phyloP scores from a whole-genome alignment of 1,284 basidiomycete genomes.

The Ceratobasidium sp. region DNA sequence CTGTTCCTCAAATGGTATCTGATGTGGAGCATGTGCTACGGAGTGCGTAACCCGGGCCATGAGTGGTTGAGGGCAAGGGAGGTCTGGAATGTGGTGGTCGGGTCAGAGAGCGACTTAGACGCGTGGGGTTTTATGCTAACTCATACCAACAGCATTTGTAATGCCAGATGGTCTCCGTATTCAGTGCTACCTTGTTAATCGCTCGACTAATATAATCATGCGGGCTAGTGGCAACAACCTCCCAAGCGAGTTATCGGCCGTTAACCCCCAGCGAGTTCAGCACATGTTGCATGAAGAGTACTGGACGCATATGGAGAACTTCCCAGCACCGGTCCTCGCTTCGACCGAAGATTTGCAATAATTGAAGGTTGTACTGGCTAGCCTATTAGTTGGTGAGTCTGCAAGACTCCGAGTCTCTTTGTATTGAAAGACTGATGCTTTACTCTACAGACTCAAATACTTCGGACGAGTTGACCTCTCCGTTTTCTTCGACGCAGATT shows the following conservation, averaged over 20 bases:
- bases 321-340: neutral
- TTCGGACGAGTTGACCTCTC: slow-evolving; percentile 2
- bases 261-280: neutral
- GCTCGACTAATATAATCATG: neutral
- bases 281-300: slow-evolving; percentile 5
- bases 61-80: too few species aligned
- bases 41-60: too few species aligned
- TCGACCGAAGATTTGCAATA: neutral
- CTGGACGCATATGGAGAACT: slow-evolving; percentile 21
- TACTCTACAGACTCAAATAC: neutral
- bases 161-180: neutral
- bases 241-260: neutral
- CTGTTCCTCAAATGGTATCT: too few species aligned
- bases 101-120: too few species aligned
- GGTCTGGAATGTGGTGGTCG: too few species aligned
- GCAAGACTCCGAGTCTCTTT: too few species aligned
- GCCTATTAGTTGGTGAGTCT: slow-evolving; percentile 12
- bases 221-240: neutral
- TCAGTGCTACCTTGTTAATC: slow-evolving; percentile 1
- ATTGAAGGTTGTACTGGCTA: neutral
- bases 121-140: too few species aligned
- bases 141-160: neutral
- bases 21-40: too few species aligned
- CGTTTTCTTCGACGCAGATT: slow-evolving; percentile 1
- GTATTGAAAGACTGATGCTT: neutral